Percentiles rank a stretch among this genome's conserved stretches.
Conservation (phyloP, 2,329 filamentous ascomycete genomes). For the Rasamsonia emersonii region DNA sequence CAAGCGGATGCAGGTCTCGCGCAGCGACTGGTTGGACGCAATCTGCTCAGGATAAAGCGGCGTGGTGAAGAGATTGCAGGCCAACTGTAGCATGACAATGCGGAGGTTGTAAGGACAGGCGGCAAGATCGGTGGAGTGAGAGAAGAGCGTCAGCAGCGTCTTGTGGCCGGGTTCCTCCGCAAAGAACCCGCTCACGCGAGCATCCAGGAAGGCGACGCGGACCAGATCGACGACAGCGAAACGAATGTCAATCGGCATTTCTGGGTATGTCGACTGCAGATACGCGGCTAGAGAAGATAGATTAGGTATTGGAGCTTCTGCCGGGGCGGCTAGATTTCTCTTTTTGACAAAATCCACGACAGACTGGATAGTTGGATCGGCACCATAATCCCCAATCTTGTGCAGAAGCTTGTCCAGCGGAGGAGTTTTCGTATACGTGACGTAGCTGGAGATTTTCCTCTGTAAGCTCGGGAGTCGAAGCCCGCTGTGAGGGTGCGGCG, state of each 20-base stretch:
- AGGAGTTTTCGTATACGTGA: slow-evolving; percentile 68
- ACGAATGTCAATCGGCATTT: slow-evolving; percentile 55
- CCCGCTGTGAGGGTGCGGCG: slow-evolving; percentile 65
- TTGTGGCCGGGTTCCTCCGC: slow-evolving; percentile 62
- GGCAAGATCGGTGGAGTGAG: slow-evolving; percentile 45
- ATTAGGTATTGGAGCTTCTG: slow-evolving; percentile 62
- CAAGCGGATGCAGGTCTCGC: slow-evolving; percentile 55
- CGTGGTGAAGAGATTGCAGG: slow-evolving; percentile 76
- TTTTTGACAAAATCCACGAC: slow-evolving; percentile 64
- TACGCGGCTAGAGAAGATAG: slow-evolving; percentile 57
- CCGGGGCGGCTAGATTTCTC: slow-evolving; percentile 49
- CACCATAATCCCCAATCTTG: slow-evolving; percentile 62
- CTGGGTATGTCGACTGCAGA: slow-evolving; percentile 46
- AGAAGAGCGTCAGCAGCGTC: slow-evolving; percentile 52
- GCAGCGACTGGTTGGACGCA: slow-evolving; percentile 44
- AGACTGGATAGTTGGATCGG: slow-evolving; percentile 51
- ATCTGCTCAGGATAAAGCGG: slow-evolving; percentile 61
- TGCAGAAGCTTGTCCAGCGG: slow-evolving; percentile 71
- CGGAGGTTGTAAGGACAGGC: slow-evolving; percentile 70
- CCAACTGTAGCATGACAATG: slow-evolving; percentile 72
- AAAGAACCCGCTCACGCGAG: slow-evolving; percentile 71
- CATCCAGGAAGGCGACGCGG: slow-evolving; percentile 66
- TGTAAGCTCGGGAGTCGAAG: slow-evolving; percentile 64
- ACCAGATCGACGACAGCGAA: slow-evolving; percentile 85
- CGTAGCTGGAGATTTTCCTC: slow-evolving; percentile 54